Conservation (phyloP, 2,329 filamentous ascomycete genomes). For the Venturia asperata region DNA sequence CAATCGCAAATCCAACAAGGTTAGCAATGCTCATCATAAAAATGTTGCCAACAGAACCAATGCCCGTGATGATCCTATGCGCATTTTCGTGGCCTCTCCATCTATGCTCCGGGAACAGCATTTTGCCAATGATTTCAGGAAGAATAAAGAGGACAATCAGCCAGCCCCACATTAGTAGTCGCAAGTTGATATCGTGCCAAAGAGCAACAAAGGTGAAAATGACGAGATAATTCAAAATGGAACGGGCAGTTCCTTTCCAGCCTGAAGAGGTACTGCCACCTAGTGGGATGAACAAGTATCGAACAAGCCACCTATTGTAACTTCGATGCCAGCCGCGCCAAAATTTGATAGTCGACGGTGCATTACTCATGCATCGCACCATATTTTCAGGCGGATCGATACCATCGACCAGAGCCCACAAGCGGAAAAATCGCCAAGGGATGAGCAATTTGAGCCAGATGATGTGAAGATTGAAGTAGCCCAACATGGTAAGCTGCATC, state of each 20-base stretch:
- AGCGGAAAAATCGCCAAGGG: slow-evolving; percentile 95
- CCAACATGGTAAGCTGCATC: slow-evolving; percentile 80
- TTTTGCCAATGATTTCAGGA: slow-evolving; percentile 59
- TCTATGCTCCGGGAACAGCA: slow-evolving; percentile 64
- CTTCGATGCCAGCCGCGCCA: slow-evolving; percentile 96
- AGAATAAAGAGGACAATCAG: slow-evolving; percentile 88
- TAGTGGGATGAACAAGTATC: slow-evolving; percentile 89
- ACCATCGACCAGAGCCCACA: slow-evolving; percentile 88
- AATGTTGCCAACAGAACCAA: slow-evolving; percentile 75
- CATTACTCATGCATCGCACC: slow-evolving; percentile 92
- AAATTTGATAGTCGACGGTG: slow-evolving; percentile 83
- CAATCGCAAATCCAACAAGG: slow-evolving; percentile 88
- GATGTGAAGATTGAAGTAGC: slow-evolving; percentile 91
- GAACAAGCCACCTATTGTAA: slow-evolving; percentile 89
- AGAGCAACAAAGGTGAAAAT: slow-evolving; percentile 96
- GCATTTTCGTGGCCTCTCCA: slow-evolving; percentile 63
- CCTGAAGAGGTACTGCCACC: slow-evolving; percentile 54
- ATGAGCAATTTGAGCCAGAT: slow-evolving; percentile 97
- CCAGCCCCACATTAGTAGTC: slow-evolving; percentile 93
- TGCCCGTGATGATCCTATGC: slow-evolving; percentile 73
- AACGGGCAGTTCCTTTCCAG: slow-evolving; percentile 43
- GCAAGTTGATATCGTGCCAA: slow-evolving; percentile 94
- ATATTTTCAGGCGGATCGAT: slow-evolving; percentile 97
- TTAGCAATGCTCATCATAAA: slow-evolving; percentile 96
- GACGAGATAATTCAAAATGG: slow-evolving; percentile 66